phyloP scores from a whole-genome alignment of 495 filamentous ascomycete genomes.

The Clohesyomyces aquaticus region DNA sequence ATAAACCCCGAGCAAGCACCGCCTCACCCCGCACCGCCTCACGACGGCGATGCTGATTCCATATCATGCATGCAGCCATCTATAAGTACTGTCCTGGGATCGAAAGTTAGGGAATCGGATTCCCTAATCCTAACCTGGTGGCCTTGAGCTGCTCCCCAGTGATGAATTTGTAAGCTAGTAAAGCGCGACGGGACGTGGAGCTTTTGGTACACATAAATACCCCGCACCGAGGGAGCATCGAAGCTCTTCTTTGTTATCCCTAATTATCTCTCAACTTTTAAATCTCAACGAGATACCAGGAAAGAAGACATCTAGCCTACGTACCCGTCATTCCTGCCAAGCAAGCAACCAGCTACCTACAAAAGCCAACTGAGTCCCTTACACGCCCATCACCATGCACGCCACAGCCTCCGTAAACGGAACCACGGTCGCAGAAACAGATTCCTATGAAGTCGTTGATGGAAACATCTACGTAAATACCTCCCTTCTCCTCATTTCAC shows the following conservation, averaged over 20 bases:
- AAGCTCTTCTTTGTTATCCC: too few species aligned
- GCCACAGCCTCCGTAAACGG: conserved; percentile 64
- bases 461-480: conserved; percentile 71
- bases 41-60: too few species aligned
- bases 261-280: too few species aligned
- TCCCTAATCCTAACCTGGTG: neutral
- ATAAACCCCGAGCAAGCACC: neutral
- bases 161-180: too few species aligned
- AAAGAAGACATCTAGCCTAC: too few species aligned
- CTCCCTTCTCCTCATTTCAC: neutral
- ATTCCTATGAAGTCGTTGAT: conserved; percentile 67
- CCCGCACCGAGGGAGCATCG: neutral
- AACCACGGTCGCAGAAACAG: conserved; percentile 62
- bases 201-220: too few species aligned
- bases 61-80: neutral
- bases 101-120: neutral
- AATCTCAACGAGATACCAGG: too few species aligned
- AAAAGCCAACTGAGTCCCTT: neutral
- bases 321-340: too few species aligned
- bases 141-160: too few species aligned
- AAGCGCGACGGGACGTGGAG: too few species aligned
- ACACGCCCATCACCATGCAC: conserved; percentile 53
- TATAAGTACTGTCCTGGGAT: neutral
- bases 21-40: too few species aligned
- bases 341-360: too few species aligned